These are phyloP conservation scores for Cyclotella sp. DNA, from an alignment of 108 stramenopile genomes.

Conservation along the genomic window DNA sequence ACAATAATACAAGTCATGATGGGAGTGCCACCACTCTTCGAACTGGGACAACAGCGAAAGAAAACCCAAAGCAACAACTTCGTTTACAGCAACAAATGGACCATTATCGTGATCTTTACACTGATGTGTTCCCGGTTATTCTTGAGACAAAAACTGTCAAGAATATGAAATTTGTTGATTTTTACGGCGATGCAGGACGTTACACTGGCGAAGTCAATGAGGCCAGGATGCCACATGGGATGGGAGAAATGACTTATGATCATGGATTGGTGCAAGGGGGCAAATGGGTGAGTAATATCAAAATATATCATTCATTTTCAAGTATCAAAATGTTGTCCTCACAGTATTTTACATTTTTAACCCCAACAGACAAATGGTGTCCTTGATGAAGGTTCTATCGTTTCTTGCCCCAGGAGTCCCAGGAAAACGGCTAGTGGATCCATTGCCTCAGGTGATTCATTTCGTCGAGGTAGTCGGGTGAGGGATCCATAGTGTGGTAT, in stretches of 20 bases:
- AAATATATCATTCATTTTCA: not conserved
- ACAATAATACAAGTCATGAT: not conserved
- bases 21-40: not conserved
- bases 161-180: conserved; percentile 46
- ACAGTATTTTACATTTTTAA: not conserved
- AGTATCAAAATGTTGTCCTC: not conserved
- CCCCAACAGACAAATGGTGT: conserved; percentile 30
- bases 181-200: conserved; percentile 38
- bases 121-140: not conserved
- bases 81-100: conserved; percentile 3
- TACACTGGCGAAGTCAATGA: conserved; percentile 55
- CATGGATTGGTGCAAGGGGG: conserved; percentile 45
- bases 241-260: conserved; percentile 40
- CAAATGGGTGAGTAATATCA: conserved; percentile 27
- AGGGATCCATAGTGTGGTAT: conserved; percentile 2
- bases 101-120: conserved; percentile 41
- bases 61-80: not conserved
- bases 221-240: conserved; percentile 39
- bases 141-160: conserved; percentile 32
- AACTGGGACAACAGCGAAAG: not conserved
- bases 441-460: not conserved
- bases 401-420: not conserved
- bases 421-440: not conserved
- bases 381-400: conserved; percentile 33
- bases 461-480: not conserved